Conservation (phyloP, 306 rosid genomes). For the Parietaria judaica region DNA sequence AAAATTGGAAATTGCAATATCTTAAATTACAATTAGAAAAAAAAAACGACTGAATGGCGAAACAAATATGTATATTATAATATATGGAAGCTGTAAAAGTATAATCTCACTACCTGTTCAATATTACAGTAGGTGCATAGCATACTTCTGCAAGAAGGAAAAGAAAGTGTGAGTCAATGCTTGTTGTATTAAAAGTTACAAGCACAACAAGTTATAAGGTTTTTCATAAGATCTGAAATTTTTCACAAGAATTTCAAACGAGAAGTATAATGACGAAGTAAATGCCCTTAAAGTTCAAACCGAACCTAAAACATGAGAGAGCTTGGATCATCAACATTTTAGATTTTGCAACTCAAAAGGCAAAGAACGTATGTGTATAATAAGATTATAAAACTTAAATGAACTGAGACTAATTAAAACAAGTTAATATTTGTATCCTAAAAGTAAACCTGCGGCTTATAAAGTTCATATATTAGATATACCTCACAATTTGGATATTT, state of each 20-base stretch:
- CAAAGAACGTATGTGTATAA: too few species aligned
- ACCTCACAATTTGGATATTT: too few species aligned
- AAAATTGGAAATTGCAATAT: not conserved
- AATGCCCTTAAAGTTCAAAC: not conserved
- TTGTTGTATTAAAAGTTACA: too few species aligned
- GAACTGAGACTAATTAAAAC: too few species aligned
- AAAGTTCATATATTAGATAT: too few species aligned
- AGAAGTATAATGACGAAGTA: not conserved
- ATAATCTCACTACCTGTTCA: slow-evolving; percentile 61
- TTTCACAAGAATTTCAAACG: not conserved
- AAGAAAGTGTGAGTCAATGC: slow-evolving; percentile 20
- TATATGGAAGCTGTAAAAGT: slow-evolving; percentile 13
- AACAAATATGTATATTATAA: slow-evolving; percentile 7
- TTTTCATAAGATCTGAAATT: not conserved
- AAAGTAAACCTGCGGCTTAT: too few species aligned
- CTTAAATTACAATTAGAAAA: not conserved
- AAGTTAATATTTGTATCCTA: too few species aligned
- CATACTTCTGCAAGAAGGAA: slow-evolving; percentile 59
- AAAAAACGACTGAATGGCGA: not conserved
- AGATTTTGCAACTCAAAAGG: too few species aligned
- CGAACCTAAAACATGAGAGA: too few species aligned
- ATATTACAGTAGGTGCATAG: slow-evolving; percentile 72
- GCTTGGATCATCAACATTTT: too few species aligned
- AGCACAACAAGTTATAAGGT: too few species aligned
- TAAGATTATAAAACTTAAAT: too few species aligned